phyloP scores from a whole-genome alignment of 768 basidiomycete species.

The Chiua virens region DNA sequence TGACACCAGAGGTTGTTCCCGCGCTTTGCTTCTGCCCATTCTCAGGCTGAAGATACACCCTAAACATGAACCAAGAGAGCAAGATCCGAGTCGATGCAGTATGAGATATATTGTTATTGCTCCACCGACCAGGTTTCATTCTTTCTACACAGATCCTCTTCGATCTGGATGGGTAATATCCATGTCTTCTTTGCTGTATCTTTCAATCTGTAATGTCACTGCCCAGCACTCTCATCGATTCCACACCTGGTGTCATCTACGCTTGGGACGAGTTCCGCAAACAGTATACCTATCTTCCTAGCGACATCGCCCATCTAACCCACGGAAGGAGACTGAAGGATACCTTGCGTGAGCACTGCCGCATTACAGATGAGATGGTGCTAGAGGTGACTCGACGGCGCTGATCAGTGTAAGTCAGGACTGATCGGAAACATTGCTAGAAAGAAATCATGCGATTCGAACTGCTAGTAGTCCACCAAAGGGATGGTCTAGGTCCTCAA shows the following conservation, averaged over 20 bases:
- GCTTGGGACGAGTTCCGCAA: conserved; percentile 73
- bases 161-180: conserved; percentile 65
- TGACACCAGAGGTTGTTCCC: no score
- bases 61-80: conserved; percentile 19
- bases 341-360: conserved; percentile 69
- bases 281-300: conserved; percentile 55
- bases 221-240: conserved; percentile 71
- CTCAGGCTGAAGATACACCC: no score
- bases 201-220: conserved; percentile 5
- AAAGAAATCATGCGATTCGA: conserved; percentile 77
- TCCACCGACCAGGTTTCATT: neutral
- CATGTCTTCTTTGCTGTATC: neutral
- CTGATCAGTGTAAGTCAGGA: neutral
- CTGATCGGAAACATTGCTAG: conserved; percentile 33
- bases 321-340: conserved; percentile 80
- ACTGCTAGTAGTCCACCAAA: conserved; percentile 58
- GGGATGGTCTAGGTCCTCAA: conserved; percentile 47
- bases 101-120: conserved; percentile 16
- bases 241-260: conserved; percentile 77
- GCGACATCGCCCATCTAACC: conserved; percentile 54
- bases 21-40: no score
- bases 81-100: conserved; percentile 53
- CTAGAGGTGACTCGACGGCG: conserved; percentile 46
- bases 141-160: conserved; percentile 53
- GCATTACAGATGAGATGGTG: conserved; percentile 53